Base-by-base conservation (phyloP, 352 stramenopile species). In the Pythium dissotocum region DNA sequence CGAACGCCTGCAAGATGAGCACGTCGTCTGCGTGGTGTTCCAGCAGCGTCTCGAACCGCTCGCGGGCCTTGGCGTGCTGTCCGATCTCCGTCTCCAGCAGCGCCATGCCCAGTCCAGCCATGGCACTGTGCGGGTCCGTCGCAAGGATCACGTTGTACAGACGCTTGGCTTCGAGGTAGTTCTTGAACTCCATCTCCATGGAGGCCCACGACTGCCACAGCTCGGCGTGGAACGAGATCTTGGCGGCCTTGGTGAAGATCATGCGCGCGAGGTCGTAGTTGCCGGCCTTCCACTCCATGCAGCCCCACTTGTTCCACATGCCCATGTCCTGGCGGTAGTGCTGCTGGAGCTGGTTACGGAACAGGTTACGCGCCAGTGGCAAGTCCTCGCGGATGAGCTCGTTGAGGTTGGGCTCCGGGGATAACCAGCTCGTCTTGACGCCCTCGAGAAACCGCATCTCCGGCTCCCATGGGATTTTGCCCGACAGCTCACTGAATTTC, bases 271-370 rank as follows among this genome's bases (percentile, higher is more conserved):
- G 77, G 67, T 85, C 83, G 66, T 85, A 83, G 66, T 96, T 96
- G 0, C 82, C 85, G 4, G 83, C 87, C 53, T 93, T 92, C 88
- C 88, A 96, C 71, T 96, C 88, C 88, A 96, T 96, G 49, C 88
- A 86, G 52, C 77, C 88, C 88, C 88, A 96, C 67, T 96, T 96
- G 78, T 96, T 96, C 88, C 88, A 96, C 88, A 96, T 96, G 69
- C 78, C 82, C 86, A 96, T 94, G 76, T 96, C 86, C 24, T 87
- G 83, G 6, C 76, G 68, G 71, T 96, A 96, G 36, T 87, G 72
- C 55, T 82, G 77, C 69, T 96, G 86, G 58, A 96, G 72, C 58
- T 92, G 82, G 53, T 89, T 90, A 14, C 86, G 83, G 70, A 96
- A 96, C 13, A 96, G 70, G 35, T 83, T 82, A 10, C 88, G 77